These are phyloP conservation scores for Paxillus involutus DNA, from an alignment of 768 basidiomycete species.

Conservation along the genomic window DNA sequence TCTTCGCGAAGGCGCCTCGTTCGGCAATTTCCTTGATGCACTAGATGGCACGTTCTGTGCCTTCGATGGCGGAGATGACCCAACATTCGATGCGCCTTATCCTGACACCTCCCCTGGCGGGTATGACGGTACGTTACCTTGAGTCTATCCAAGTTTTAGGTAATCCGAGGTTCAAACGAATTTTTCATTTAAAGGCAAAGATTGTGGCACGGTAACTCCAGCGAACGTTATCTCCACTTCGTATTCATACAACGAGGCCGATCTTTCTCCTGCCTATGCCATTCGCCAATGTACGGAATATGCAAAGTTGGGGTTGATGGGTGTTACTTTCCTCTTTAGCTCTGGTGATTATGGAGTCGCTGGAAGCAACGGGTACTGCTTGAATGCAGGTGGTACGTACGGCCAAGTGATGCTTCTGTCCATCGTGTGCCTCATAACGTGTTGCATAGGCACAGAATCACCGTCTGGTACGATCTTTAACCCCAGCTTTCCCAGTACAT, in stretches of 20 bases:
- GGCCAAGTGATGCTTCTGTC: too few relatives aligned
- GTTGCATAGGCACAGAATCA: neutral
- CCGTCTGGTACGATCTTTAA: constrained; percentile 21
- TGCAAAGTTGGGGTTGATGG: constrained; percentile 24
- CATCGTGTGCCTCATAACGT: neutral
- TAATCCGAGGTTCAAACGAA: neutral
- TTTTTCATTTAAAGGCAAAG: neutral
- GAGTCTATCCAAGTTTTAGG: neutral
- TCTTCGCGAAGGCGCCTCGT: constrained; percentile 37
- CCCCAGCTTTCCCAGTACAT: constrained; percentile 27
- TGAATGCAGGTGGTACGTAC: constrained; percentile 1
- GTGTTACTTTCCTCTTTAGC: constrained; percentile 9
- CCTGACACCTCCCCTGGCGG: constrained; percentile 18
- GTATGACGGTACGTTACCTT: constrained; percentile 18
- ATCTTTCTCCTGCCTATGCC: constrained; percentile 38
- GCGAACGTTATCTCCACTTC: constrained; percentile 44
- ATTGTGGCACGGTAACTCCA: constrained; percentile 43
- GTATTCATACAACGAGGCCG: constrained; percentile 44
- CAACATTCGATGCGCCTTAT: constrained; percentile 33
- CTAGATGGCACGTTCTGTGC: constrained; percentile 43
- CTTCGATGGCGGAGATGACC: constrained; percentile 43
- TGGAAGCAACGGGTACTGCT: neutral
- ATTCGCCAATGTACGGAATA: constrained; percentile 48
- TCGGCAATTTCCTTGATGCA: constrained; percentile 45
- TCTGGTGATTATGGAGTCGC: neutral